Conservation (phyloP, 495 filamentous ascomycete species). For the Lepidopterella palustris region DNA sequence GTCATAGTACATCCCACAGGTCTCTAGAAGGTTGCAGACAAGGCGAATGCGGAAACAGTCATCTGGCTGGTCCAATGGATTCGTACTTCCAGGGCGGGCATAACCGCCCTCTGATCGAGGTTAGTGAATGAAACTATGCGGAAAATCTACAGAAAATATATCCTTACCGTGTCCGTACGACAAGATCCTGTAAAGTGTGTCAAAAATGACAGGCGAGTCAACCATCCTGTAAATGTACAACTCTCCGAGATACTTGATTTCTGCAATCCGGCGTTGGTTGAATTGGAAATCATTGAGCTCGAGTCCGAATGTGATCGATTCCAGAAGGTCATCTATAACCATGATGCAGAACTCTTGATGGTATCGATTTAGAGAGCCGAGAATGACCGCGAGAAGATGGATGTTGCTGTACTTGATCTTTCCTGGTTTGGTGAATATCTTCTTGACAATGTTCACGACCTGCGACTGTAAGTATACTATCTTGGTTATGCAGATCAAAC, state of each 20-base stretch:
- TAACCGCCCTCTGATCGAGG: conserved; percentile 57
- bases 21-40: conserved; percentile 83
- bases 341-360: conserved; percentile 84
- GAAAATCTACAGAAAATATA: background rate
- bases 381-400: conserved; percentile 87
- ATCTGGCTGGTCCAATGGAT: conserved; percentile 76
- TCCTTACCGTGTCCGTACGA: conserved; percentile 78
- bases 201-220: conserved; percentile 91
- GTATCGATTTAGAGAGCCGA: conserved; percentile 80
- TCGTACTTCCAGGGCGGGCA: conserved; percentile 68
- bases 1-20: conserved; percentile 93
- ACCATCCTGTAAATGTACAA: conserved; percentile 98
- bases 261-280: conserved; percentile 90
- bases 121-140: conserved; percentile 5
- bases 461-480: conserved; percentile 14
- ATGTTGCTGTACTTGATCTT: conserved; percentile 98
- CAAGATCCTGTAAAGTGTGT: conserved; percentile 88
- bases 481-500: conserved; percentile 1
- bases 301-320: conserved; percentile 79
- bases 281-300: conserved; percentile 97
- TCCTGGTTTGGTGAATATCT: conserved; percentile 89
- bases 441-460: conserved; percentile 77
- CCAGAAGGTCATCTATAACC: conserved; percentile 83
- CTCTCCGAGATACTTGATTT: conserved; percentile 94
- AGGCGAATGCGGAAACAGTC: conserved; percentile 94